A percentile compares a stretch with the other conserved stretches of the same genome.
Conservation (phyloP, 2,329 filamentous ascomycete species). For the Cadophora malorum region DNA sequence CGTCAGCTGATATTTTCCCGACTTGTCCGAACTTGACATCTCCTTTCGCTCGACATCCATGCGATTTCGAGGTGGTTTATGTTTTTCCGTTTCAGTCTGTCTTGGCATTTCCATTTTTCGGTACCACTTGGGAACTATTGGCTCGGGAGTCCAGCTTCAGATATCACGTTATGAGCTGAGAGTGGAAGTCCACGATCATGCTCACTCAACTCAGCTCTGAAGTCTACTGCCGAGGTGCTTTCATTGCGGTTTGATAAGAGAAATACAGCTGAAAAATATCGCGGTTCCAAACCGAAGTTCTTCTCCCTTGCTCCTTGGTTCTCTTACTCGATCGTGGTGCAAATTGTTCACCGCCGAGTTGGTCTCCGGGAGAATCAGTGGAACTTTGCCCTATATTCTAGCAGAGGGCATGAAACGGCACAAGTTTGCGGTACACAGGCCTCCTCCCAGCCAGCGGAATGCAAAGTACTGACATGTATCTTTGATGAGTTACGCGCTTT, state of each 20-base stretch:
- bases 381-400: too few relatives aligned
- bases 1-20: not conserved
- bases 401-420: too few relatives aligned
- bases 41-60: not conserved
- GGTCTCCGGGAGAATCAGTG: too few relatives aligned
- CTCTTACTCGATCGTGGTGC: too few relatives aligned
- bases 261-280: not conserved
- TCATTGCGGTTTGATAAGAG: not conserved
- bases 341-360: too few relatives aligned
- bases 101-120: not conserved
- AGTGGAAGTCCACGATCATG: slow-evolving; percentile 2
- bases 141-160: not conserved
- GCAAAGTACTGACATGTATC: not conserved
- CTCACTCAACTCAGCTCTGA: not conserved
- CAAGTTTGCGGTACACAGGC: too few relatives aligned
- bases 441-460: not conserved
- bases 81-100: too few relatives aligned
- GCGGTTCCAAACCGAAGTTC: not conserved
- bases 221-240: not conserved
- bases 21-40: not conserved
- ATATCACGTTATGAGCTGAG: not conserved
- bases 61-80: not conserved
- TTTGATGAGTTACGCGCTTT: not conserved
- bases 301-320: too few relatives aligned
- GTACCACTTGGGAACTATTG: not conserved